These are phyloP conservation scores for Leptomonas seymouri DNA, from an alignment of 208 protist species.

Conservation along the genomic window DNA sequence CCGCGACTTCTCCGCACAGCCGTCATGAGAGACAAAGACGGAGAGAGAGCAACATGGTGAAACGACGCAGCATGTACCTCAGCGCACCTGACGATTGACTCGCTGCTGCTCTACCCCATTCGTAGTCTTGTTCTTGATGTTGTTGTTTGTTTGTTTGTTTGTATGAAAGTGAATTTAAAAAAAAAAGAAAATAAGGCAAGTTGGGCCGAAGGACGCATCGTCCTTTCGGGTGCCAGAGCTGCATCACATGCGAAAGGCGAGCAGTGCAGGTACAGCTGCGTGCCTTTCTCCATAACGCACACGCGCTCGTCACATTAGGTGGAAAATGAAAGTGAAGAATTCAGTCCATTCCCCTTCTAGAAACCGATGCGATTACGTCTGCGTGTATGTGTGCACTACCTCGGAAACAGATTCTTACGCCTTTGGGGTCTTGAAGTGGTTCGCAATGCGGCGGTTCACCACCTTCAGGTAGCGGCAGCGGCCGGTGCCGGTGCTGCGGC, in stretches of 20 bases:
- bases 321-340: too few relatives aligned
- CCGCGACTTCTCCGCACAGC: too few relatives aligned
- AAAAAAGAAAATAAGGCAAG: conserved; percentile 2
- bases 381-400: conserved; percentile 80
- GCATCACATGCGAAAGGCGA: not conserved
- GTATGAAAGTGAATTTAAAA: conserved; percentile 3
- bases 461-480: conserved; percentile 98
- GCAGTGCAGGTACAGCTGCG: not conserved
- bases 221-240: not conserved
- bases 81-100: too few relatives aligned
- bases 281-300: too few relatives aligned
- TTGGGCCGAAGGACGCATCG: not conserved
- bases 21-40: too few relatives aligned
- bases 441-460: conserved; percentile 96
- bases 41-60: too few relatives aligned
- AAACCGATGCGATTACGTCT: conserved; percentile 55
- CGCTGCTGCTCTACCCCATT: not conserved
- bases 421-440: conserved; percentile 97
- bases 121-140: not conserved
- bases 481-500: conserved; percentile 98
- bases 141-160: not conserved
- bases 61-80: too few relatives aligned
- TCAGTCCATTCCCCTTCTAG: not conserved
- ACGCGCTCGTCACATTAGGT: too few relatives aligned
- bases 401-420: conserved; percentile 84